Percentiles rank a stretch among this genome's conserved stretches.
Conservation (phyloP, 108 stramenopile genomes). For the Conticribra guillardii region DNA sequence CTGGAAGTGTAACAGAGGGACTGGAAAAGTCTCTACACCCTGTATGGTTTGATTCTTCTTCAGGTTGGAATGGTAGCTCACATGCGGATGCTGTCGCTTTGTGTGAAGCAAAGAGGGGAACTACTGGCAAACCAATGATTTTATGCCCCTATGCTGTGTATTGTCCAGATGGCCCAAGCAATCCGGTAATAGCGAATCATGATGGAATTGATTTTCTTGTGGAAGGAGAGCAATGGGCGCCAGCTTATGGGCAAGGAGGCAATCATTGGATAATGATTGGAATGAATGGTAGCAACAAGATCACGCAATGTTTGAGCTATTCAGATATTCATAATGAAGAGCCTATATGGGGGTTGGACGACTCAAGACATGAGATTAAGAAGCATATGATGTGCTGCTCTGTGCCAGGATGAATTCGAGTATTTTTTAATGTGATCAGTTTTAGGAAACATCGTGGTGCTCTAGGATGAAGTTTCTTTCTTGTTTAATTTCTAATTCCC, state of each 20-base stretch:
- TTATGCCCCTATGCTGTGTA: constrained; percentile 47
- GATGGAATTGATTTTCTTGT: constrained; percentile 12
- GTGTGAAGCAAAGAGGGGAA: constrained; percentile 12
- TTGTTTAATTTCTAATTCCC: no score
- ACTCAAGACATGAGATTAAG: constrained; percentile 39
- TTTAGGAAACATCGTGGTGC: no score
- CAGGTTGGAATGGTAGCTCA: constrained; percentile 35
- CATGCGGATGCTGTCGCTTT: constrained; percentile 35
- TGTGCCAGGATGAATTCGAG: constrained; percentile 18
- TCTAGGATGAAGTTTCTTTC: no score
- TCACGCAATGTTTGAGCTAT: constrained; percentile 31
- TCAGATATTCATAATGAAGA: constrained; percentile 29
- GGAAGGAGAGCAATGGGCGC: constrained; percentile 45
- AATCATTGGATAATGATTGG: constrained; percentile 40
- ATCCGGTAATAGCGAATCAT: constrained; percentile 17
- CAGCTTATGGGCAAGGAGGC: constrained; percentile 23
- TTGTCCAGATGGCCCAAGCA: constrained; percentile 41
- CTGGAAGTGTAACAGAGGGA: background rate
- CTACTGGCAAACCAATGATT: constrained; percentile 23
- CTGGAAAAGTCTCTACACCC: constrained; percentile 24
- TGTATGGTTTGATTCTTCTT: constrained; percentile 15
- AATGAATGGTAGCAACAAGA: constrained; percentile 8
- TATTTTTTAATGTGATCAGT: no score
- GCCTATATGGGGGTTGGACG: constrained; percentile 45
- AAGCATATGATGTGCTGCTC: constrained; percentile 53